Evolutionary conservation across 352 stramenopile genomes (phyloP), one percentile per base, ranked within the genome.

Genomic region (Sclerospora graminicola): DNA sequence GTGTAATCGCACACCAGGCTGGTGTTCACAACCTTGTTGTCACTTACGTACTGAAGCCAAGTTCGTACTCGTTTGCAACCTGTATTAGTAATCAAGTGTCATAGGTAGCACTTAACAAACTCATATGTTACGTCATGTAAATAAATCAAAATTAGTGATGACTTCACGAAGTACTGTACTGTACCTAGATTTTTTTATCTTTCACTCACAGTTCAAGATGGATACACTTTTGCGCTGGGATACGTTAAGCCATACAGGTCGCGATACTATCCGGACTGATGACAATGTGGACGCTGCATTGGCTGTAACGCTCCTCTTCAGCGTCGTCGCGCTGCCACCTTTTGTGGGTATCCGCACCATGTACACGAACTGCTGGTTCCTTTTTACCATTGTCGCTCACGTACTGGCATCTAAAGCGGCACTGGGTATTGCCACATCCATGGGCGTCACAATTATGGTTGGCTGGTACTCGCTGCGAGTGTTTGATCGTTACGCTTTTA

Each of bases 371-470:
- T 86, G 71, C 65, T 89, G 77, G 77, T 61, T 89, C 39, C 41
- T 60, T 20, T 89, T 82, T 66, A 86, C 77, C 6, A 35, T 63
- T 13, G 26, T 77, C 19, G 68, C 69, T 35, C 62, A 85, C 45
- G 10, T 74, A 39, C 33, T 79, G 18, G 57, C 60, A 23, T 85
- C 75, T 8, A 54, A 81, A 24, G 69, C 73, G 4, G 70, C 69
- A 29, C 63, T 84, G 11, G 79, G 75, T 42, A 76, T 90, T 21
- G 69, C 77, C 21, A 86, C 79, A 13, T 82, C 79, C 29, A 85
- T 85, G 64, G 74, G 79, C 24, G 79, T 82, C 57, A 88, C 79
- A 24, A 79, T 90, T 52, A 90, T 90, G 79, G 75, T 87, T 38
- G 75, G 76, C 9, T 90, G 79, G 79, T 89, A 88, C 60, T 78